Evolutionary conservation across 805 yeast species (phyloP), one percentile per base, ranked within the genome.

Genomic region (Metschnikowia arizonensis): DNA sequence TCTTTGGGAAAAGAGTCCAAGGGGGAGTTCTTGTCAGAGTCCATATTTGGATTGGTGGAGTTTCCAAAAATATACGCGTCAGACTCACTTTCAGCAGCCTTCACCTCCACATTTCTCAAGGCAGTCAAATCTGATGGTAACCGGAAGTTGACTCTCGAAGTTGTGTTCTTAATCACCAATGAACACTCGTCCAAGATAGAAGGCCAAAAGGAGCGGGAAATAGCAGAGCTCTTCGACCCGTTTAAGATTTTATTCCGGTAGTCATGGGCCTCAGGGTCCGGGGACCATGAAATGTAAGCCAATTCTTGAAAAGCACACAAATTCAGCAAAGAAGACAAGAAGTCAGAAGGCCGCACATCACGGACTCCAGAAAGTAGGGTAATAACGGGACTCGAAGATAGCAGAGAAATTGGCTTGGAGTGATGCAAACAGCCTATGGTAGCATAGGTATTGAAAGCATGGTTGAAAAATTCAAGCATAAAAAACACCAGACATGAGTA

Each of bases 281-380:
- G 58, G 2, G 79, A 64, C 1, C 81, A 76, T 6, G 89, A 68
- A 38, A 85, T 68, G 54, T 76, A 82, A 0, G 87, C 84, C 44
- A 85, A 66, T 57, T 85, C 93, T 63, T 85, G 91, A 64, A 79
- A 84, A 2, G 91, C 89, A 1, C 88, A 80, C 47, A 81, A 59
- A 48, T 80, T 75, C 40, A 61, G 52, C 40, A 69, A 55, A 44
- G 60, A 63, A 12, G 42, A 19, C 10, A 39, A 4, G 15, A 39
- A 39, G 40, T 59, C 45, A 3, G 50, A 50, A 0, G 68, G 63
- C 11, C 62, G 66, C 1, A 77, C 76, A 29, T 82, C 81, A 41
- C 74, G 73, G 49, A 85, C 68, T 0, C 91, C 91, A 3, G 82
- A 72, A 10, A 85, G 60, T 31, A 85, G 63, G 1, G 89, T 82